phyloP scores from a whole-genome alignment of 805 yeast species.

The Blastobotrys parvus region DNA sequence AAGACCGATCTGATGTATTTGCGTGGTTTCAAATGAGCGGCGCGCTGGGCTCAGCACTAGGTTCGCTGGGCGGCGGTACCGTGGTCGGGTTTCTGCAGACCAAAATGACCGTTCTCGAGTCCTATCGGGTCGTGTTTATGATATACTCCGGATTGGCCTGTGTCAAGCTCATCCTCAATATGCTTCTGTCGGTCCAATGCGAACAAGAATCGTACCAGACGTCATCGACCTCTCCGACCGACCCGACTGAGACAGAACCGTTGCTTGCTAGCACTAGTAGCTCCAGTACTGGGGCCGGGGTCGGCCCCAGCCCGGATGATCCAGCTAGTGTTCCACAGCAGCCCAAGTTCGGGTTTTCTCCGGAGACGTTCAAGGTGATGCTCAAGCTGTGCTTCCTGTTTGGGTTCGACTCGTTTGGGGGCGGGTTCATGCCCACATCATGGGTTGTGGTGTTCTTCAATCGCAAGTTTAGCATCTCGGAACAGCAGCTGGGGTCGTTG shows the following conservation, averaged over 20 bases:
- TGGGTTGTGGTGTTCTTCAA: slow-evolving; percentile 83
- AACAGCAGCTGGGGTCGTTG: slow-evolving; percentile 44
- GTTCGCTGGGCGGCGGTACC: slow-evolving; percentile 36
- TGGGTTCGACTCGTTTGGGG: slow-evolving; percentile 80
- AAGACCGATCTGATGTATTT: slow-evolving; percentile 43
- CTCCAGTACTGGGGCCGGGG: neutral
- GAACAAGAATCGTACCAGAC: slow-evolving; percentile 7
- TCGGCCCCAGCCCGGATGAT: neutral
- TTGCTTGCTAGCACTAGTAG: too few relatives aligned
- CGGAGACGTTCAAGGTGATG: slow-evolving; percentile 6
- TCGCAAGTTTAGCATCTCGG: slow-evolving; percentile 6
- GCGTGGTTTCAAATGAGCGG: slow-evolving; percentile 52
- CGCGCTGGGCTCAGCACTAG: slow-evolving; percentile 39
- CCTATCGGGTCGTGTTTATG: slow-evolving; percentile 49
- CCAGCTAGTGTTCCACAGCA: neutral
- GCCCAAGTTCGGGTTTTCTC: slow-evolving; percentile 18
- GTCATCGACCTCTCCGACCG: too few relatives aligned
- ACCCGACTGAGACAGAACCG: neutral
- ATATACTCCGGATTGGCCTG: slow-evolving; percentile 47
- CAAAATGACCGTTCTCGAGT: slow-evolving; percentile 7
- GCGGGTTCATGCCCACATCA: slow-evolving; percentile 80
- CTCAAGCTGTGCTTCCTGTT: slow-evolving; percentile 33
- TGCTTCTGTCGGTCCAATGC: slow-evolving; percentile 33
- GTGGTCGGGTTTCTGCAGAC: slow-evolving; percentile 13
- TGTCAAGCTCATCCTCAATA: slow-evolving; percentile 36